Conservation (phyloP, 1,139 yeast genomes). For the Tardiomyces digboiensis region DNA sequence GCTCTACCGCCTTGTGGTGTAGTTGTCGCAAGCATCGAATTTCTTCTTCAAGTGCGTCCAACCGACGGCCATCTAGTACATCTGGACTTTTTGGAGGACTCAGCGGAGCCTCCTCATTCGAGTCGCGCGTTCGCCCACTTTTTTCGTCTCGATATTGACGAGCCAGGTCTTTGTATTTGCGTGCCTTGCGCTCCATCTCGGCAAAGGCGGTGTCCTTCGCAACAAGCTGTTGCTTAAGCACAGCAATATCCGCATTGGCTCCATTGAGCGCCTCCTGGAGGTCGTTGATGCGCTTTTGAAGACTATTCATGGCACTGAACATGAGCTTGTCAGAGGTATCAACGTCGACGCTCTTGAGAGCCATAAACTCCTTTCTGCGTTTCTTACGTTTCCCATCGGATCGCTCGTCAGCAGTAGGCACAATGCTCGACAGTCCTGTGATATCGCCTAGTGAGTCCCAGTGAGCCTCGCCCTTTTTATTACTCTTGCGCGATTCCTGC, state of each 20-base stretch:
- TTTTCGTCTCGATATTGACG: neutral
- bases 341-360: neutral
- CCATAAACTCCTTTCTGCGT: neutral
- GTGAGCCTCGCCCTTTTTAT: neutral
- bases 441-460: neutral
- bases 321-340: neutral
- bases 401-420: neutral
- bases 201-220: neutral
- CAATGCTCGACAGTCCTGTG: neutral
- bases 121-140: neutral
- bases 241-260: neutral
- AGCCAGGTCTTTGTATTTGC: neutral
- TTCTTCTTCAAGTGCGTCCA: neutral
- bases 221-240: neutral
- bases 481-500: neutral
- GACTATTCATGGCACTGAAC: neutral
- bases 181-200: neutral
- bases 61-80: neutral
- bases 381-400: neutral
- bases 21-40: neutral
- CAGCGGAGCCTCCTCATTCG: neutral
- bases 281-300: neutral
- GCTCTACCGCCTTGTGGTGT: neutral
- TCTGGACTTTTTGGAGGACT: neutral
- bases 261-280: neutral